Percentiles rank a stretch among this genome's conserved stretches.
These are phyloP conservation scores for Gentiana dahurica DNA, from an alignment of 257 asterid species.

Conservation along the genomic window DNA sequence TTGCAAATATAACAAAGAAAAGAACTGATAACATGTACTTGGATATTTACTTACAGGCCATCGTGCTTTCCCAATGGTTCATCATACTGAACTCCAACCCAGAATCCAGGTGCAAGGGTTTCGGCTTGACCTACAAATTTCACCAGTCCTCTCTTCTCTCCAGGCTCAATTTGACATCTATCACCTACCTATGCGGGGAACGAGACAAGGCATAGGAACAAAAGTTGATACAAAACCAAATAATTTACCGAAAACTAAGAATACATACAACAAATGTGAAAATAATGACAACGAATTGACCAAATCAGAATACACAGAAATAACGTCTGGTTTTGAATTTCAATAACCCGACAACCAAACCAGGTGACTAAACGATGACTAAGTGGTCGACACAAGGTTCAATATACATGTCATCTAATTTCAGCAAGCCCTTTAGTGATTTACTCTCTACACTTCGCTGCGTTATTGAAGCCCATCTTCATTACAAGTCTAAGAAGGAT, in stretches of 20 bases:
- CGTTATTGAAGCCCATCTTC: no score
- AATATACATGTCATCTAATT: background rate
- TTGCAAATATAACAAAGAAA: background rate
- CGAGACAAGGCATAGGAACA: slow-evolving; percentile 1
- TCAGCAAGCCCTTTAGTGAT: no score
- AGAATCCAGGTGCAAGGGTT: slow-evolving; percentile 80
- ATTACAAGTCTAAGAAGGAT: no score
- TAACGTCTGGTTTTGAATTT: background rate
- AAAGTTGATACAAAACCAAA: background rate
- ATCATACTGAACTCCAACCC: slow-evolving; percentile 90
- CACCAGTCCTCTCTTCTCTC: slow-evolving; percentile 77
- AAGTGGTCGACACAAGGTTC: background rate
- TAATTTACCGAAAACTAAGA: background rate
- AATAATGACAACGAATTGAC: background rate
- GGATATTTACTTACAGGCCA: slow-evolving; percentile 46
- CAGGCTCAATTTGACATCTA: slow-evolving; percentile 88
- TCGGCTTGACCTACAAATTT: slow-evolving; percentile 84
- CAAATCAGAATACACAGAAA: no score
- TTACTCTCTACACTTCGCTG: no score
- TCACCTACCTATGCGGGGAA: slow-evolving; percentile 55
- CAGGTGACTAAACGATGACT: background rate
- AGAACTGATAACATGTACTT: background rate
- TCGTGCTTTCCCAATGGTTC: slow-evolving; percentile 94
- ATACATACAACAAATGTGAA: background rate
- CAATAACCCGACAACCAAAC: background rate